Evolutionary conservation across 2,329 filamentous ascomycete species (phyloP).

Genomic region (Cladosporium phlei): DNA sequence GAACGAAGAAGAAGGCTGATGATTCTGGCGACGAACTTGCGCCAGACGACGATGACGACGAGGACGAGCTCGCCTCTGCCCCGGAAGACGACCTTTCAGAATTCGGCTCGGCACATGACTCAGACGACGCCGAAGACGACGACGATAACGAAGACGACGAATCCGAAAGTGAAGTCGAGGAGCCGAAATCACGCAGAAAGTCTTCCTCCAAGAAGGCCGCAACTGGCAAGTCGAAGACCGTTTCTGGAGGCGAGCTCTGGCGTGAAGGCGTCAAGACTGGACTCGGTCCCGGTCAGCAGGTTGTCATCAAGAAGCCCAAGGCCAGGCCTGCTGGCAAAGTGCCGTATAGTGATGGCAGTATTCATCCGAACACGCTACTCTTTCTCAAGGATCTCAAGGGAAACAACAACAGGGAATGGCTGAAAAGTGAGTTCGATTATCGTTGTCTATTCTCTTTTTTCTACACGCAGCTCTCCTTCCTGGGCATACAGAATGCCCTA

Average conservation of each 20-base stretch:
- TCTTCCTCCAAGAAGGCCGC: conserved; percentile 21
- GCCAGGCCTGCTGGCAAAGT: conserved; percentile 56
- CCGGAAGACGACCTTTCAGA: conserved; percentile 27
- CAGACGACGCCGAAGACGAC: conserved; percentile 29
- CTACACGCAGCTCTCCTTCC: too few species aligned
- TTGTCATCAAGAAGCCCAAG: conserved; percentile 60
- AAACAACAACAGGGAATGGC: conserved; percentile 60
- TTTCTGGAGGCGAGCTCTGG: conserved; percentile 40
- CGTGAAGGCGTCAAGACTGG: conserved; percentile 51
- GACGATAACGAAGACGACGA: conserved; percentile 33
- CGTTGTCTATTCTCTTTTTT: too few species aligned
- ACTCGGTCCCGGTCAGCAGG: conserved; percentile 54
- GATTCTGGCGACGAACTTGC: conserved; percentile 15
- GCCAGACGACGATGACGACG: conserved; percentile 26
- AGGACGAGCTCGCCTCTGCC: conserved; percentile 19
- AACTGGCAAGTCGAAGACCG: neutral
- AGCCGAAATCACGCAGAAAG: conserved; percentile 16
- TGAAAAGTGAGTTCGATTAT: conserved; percentile 53
- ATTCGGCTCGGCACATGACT: conserved; percentile 41
- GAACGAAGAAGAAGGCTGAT: neutral
- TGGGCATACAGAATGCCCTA: too few species aligned
- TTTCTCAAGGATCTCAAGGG: conserved; percentile 55
- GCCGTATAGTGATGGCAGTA: conserved; percentile 52
- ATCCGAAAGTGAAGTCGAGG: conserved; percentile 30
- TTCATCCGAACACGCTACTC: conserved; percentile 60